Percentiles rank a stretch among this genome's conserved stretches.
phyloP scores from a whole-genome alignment of 2,329 filamentous ascomycete genomes.

The Penicillium sp. region DNA sequence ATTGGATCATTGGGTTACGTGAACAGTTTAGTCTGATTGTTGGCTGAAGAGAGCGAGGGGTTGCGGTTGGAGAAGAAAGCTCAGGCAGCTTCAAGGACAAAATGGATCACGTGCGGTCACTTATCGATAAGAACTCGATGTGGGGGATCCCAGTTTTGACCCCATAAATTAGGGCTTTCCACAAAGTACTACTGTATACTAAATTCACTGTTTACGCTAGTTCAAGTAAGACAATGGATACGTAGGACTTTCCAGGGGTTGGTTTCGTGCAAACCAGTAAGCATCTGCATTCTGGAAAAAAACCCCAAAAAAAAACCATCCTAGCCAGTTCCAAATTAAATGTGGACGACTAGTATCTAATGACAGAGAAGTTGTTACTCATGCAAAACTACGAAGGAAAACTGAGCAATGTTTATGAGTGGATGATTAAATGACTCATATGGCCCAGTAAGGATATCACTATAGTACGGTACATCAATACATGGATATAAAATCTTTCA shows the following conservation, averaged over 20 bases:
- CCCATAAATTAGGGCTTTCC: not conserved
- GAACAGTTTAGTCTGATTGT: not conserved
- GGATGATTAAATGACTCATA: not conserved
- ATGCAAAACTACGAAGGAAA: not conserved
- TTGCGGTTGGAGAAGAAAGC: conserved; percentile 18
- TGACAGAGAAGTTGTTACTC: too few species aligned
- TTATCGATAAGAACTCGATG: conserved; percentile 26
- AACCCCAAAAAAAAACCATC: not conserved
- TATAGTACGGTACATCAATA: not conserved
- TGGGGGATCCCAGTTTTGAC: not conserved
- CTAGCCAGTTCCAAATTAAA: not conserved
- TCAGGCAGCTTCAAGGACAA: conserved; percentile 16
- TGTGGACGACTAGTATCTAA: too few species aligned
- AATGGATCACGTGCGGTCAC: conserved; percentile 21
- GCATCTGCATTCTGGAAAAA: not conserved
- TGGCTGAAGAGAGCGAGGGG: conserved; percentile 1
- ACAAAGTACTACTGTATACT: not conserved
- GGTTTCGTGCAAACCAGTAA: not conserved
- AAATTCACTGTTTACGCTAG: not conserved
- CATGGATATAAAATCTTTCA: not conserved
- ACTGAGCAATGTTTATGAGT: not conserved
- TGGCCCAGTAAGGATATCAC: not conserved
- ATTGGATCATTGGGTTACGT: conserved; percentile 1
- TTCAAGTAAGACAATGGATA: not conserved
- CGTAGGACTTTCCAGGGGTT: not conserved